Base-by-base conservation (phyloP, 1,284 basidiomycete genomes). In the Tilletia caries region DNA sequence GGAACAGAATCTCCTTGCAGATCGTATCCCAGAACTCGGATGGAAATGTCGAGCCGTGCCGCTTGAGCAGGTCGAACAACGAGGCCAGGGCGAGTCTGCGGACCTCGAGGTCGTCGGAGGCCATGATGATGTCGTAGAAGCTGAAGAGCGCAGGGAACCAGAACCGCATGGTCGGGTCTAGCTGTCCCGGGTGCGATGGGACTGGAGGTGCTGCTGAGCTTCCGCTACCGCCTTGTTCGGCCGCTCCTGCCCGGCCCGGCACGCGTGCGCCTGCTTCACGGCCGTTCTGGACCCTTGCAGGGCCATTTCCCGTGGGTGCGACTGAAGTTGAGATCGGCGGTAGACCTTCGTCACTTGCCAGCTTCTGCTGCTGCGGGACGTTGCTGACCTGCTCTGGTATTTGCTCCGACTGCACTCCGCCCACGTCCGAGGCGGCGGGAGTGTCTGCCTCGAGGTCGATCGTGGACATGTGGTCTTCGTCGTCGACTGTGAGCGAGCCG, bases 111-210 rank as follows among this genome's bases (percentile, higher is more conserved):
- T 99, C 96, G 84, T 98, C 97, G 18, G 94, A 96, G 72, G 97
- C 98, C 96, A 99, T 99, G 83, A 98, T 95, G 72, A 99, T 95
- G 84, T 98, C 96, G 85, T 96, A 98, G 86, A 98, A 98, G 27
- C 92, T 91, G 82, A 98, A 96, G 23, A 98, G 86, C 3, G 95
- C 90, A 0, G 96, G 96, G 86, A 93, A 95, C 96, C 96, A 99
- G 85, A 91, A 98, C 79, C 75, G 71, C 4, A 75, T 75, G 72
- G 79, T 77, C 2, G 77, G 77, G 44, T 79, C 77, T 70, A 44
- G 60, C 37, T 62, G 58, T 27, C 58, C 32, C 12, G 58, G 58
- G 32, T 62, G 58, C 3, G 33, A 25, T 2, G 58, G 33, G 20
- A 29, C 58, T 6, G 58, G 10, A 32, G 58, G 27, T 5, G 58